These are phyloP conservation scores for Melastoma malabathricum DNA, from an alignment of 345 rosid genomes.

Conservation along the genomic window DNA sequence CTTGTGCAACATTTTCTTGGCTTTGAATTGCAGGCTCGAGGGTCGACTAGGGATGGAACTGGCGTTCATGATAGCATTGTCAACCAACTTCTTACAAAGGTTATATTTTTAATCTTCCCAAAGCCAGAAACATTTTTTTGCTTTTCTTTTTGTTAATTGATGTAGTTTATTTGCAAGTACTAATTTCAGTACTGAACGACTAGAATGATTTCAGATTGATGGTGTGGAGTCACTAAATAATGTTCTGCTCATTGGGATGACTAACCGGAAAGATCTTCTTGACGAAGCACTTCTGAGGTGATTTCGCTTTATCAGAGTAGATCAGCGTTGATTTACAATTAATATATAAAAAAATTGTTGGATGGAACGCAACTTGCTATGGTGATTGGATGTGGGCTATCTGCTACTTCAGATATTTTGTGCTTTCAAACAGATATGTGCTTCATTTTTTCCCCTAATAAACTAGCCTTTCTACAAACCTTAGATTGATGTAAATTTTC, in stretches of 20 bases:
- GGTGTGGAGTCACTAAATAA: slow-evolving; percentile 99
- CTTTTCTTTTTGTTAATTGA: background rate
- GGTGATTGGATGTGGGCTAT: too few relatives aligned
- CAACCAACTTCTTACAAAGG: slow-evolving; percentile 97
- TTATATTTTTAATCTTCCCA: slow-evolving; percentile 9
- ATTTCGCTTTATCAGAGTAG: background rate
- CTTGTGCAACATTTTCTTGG: background rate
- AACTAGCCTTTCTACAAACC: too few relatives aligned
- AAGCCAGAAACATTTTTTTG: too few relatives aligned
- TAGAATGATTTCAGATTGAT: slow-evolving; percentile 61
- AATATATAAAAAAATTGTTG: too few relatives aligned
- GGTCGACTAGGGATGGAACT: slow-evolving; percentile 93
- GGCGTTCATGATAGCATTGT: slow-evolving; percentile 99
- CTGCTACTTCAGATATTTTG: too few relatives aligned
- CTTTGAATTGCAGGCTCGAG: slow-evolving; percentile 59
- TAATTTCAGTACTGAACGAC: background rate
- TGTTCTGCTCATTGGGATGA: slow-evolving; percentile 99
- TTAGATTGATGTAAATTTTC: background rate
- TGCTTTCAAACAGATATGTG: too few relatives aligned
- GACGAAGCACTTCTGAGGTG: slow-evolving; percentile 98
- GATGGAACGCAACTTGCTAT: too few relatives aligned
- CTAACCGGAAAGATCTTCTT: slow-evolving; percentile 97
- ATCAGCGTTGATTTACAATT: too few relatives aligned
- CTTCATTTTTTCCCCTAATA: too few relatives aligned
- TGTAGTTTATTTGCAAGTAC: slow-evolving; percentile 4